These are phyloP conservation scores for Myxozyma vanderwaltii DNA, from an alignment of 805 yeast species.

Conservation along the genomic window DNA sequence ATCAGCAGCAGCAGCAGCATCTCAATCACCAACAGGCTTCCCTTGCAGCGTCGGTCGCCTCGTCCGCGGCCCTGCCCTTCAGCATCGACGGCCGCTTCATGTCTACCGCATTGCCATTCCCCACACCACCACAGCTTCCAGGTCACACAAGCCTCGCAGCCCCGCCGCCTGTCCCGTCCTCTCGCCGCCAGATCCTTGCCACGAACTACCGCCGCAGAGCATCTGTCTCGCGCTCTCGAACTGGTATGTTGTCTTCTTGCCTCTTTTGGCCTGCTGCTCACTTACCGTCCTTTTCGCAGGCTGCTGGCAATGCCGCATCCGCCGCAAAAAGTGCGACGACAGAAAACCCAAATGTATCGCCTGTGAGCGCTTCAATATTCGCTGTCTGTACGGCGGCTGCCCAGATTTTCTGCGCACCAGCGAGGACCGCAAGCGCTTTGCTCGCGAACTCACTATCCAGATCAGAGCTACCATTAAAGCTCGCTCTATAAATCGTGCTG, in stretches of 20 bases:
- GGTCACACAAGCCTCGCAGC: too few species aligned
- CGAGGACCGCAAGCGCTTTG: slow-evolving; percentile 16
- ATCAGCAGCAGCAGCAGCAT: slow-evolving; percentile 2
- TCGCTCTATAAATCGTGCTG: neutral
- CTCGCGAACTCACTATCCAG: slow-evolving; percentile 16
- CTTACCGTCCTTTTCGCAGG: slow-evolving; percentile 12
- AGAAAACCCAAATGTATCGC: slow-evolving; percentile 20
- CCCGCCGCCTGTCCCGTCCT: too few species aligned
- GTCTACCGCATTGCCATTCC: neutral
- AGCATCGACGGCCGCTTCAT: neutral
- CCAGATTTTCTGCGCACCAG: slow-evolving; percentile 20
- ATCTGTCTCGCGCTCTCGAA: slow-evolving; percentile 15
- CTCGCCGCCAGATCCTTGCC: neutral
- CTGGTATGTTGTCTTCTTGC: slow-evolving; percentile 4
- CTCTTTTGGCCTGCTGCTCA: neutral
- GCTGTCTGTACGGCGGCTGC: slow-evolving; percentile 23
- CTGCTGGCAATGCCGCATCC: slow-evolving; percentile 31
- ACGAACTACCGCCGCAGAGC: slow-evolving; percentile 2
- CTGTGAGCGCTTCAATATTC: slow-evolving; percentile 20
- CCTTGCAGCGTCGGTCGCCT: neutral
- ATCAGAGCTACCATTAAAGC: slow-evolving; percentile 7
- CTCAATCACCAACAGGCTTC: too few species aligned
- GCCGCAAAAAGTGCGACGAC: slow-evolving; percentile 30
- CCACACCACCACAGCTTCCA: too few species aligned
- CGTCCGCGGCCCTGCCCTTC: neutral